A percentile compares a stretch with the other conserved stretches of the same genome.
Evolutionary conservation across 2,329 filamentous ascomycete genomes (phyloP).

Genomic region (Pleomassaria siparia): DNA sequence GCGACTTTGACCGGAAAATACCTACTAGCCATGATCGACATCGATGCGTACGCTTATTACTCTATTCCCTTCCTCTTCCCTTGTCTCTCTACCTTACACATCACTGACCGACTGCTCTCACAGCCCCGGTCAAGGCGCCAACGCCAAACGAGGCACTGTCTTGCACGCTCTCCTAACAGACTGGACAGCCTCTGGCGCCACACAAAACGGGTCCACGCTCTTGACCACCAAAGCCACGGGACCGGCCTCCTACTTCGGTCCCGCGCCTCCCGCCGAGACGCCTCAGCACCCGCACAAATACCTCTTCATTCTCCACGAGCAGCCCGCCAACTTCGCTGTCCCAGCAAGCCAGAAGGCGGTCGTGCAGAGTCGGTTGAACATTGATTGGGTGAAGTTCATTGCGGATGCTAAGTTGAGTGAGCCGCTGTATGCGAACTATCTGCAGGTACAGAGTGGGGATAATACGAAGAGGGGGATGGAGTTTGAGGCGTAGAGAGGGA

Average conservation of each 20-base stretch:
- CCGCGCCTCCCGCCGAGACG: constrained; percentile 30
- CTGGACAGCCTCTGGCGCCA: constrained; percentile 21
- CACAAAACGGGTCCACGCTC: constrained; percentile 24
- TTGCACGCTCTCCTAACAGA: constrained; percentile 34
- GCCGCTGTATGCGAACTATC: constrained; percentile 14
- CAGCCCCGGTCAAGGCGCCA: constrained; percentile 7
- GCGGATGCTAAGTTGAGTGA: constrained; percentile 10
- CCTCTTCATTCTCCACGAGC: constrained; percentile 32
- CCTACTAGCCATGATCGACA: constrained; percentile 33
- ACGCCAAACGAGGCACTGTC: constrained; percentile 17
- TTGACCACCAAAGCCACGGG: constrained; percentile 30
- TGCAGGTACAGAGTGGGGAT: constrained; percentile 16
- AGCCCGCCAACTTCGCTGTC: constrained; percentile 25
- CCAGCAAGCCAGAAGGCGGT: constrained; percentile 9
- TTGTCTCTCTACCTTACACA: not conserved
- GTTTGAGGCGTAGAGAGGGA: not conserved
- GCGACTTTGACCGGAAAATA: constrained; percentile 27
- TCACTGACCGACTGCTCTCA: not conserved
- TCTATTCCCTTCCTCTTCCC: too few species aligned
- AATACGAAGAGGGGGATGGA: constrained; percentile 11
- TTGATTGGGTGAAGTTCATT: constrained; percentile 15
- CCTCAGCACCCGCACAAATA: constrained; percentile 34
- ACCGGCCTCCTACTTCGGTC: constrained; percentile 33
- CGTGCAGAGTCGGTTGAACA: constrained; percentile 12
- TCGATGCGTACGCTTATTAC: too few species aligned